Conservation (phyloP, 1,284 basidiomycete genomes). For the Inonotus obliquus region DNA sequence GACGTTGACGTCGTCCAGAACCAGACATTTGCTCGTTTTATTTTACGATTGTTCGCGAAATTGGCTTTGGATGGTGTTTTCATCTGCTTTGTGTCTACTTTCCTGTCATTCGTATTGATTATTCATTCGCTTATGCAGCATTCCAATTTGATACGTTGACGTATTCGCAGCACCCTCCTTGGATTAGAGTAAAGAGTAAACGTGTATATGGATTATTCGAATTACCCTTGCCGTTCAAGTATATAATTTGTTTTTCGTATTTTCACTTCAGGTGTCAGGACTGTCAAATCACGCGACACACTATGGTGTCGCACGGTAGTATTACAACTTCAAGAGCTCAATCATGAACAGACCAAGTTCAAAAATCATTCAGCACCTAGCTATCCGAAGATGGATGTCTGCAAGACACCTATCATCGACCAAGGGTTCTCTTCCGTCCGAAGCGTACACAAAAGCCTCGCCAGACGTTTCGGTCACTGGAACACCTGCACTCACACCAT, state of each 20-base stretch:
- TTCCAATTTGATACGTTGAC: slow-evolving; percentile 1
- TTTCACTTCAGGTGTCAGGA: background rate
- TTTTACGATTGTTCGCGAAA: background rate
- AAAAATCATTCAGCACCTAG: background rate
- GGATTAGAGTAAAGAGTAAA: background rate
- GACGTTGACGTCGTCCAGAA: background rate
- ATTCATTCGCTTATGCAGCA: background rate
- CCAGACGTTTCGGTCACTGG: background rate
- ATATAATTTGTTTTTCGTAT: background rate
- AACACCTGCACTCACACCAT: slow-evolving; percentile 2
- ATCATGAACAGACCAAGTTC: background rate
- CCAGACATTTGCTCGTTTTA: background rate
- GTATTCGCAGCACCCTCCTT: background rate
- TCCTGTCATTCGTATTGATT: background rate
- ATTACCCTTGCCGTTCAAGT: background rate
- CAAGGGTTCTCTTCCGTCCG: slow-evolving; percentile 2
- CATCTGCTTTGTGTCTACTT: background rate
- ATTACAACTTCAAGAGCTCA: background rate
- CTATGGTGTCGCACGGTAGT: too few relatives aligned
- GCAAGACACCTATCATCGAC: background rate
- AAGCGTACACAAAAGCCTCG: slow-evolving; percentile 8
- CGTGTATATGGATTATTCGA: background rate
- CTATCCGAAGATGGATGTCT: background rate
- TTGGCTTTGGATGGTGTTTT: background rate
- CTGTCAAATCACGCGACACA: background rate